A percentile compares a stretch with the other conserved stretches of the same genome.
Evolutionary conservation across 495 filamentous ascomycete species (phyloP).

Genomic region (Xylaria scruposa): DNA sequence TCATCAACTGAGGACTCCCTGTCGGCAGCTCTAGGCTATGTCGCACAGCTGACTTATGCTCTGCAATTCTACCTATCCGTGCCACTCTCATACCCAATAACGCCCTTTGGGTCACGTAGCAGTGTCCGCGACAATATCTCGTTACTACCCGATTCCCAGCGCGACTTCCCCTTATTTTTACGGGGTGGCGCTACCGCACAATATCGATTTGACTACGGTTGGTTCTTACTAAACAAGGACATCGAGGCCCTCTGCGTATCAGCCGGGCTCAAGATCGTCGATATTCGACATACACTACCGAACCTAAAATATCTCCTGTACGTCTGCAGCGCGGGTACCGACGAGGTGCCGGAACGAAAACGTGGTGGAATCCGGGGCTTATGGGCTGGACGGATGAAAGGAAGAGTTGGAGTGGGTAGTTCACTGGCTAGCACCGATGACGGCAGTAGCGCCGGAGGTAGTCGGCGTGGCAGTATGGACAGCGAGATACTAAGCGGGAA

Average conservation of each 20-base stretch:
- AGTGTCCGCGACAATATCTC: constrained; percentile 83
- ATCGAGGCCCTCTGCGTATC: constrained; percentile 82
- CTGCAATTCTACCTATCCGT: constrained; percentile 84
- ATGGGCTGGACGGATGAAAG: constrained; percentile 50
- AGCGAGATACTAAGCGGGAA: constrained; percentile 44
- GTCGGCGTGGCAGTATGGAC: constrained; percentile 57
- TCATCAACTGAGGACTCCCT: constrained; percentile 68
- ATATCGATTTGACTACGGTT: constrained; percentile 92
- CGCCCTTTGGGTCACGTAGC: constrained; percentile 72
- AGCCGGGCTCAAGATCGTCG: constrained; percentile 77
- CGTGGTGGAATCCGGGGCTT: constrained; percentile 76
- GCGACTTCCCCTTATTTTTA: constrained; percentile 81
- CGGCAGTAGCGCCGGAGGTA: constrained; percentile 48
- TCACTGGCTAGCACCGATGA: constrained; percentile 38
- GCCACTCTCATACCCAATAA: constrained; percentile 81
- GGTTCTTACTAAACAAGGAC: constrained; percentile 92
- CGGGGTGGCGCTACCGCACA: constrained; percentile 70
- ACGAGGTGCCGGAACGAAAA: constrained; percentile 80
- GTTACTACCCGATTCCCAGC: constrained; percentile 64
- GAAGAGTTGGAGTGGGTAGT: constrained; percentile 19
- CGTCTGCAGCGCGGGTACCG: constrained; percentile 76
- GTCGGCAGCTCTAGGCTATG: constrained; percentile 82
- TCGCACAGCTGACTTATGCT: constrained; percentile 75
- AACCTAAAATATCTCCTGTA: constrained; percentile 95
- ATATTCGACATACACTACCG: constrained; percentile 88